These are phyloP conservation scores for Castanea sativa DNA, from an alignment of 306 rosid species.

Conservation along the genomic window DNA sequence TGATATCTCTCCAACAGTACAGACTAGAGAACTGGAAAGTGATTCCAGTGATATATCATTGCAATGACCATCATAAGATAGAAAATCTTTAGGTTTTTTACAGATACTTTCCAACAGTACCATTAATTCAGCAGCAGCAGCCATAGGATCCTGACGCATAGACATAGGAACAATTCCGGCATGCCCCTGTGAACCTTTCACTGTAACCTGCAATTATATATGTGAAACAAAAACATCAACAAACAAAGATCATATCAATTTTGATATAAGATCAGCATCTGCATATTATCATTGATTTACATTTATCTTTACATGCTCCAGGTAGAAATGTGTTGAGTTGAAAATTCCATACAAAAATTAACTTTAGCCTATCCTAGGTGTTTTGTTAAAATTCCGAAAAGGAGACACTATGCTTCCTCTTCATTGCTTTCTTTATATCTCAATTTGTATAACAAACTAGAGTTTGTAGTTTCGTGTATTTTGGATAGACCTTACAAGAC, in stretches of 20 bases:
- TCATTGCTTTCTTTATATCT: too few relatives aligned
- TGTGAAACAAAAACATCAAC: not conserved
- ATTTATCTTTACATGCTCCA: not conserved
- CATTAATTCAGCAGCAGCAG: slow-evolving; percentile 86
- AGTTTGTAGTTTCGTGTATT: too few relatives aligned
- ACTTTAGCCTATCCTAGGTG: not conserved
- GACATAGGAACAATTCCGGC: slow-evolving; percentile 99
- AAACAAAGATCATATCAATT: not conserved
- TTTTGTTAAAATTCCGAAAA: not conserved
- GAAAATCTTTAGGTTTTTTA: slow-evolving; percentile 65
- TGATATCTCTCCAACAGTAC: slow-evolving; percentile 96
- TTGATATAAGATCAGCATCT: not conserved
- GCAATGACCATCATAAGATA: slow-evolving; percentile 70
- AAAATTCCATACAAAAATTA: not conserved
- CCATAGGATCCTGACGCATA: slow-evolving; percentile 91
- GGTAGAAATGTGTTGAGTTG: not conserved
- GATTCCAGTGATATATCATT: slow-evolving; percentile 53
- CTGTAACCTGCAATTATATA: slow-evolving; percentile 64
- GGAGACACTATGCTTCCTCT: too few relatives aligned
- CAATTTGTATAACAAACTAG: too few relatives aligned
- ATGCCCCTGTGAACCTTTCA: slow-evolving; percentile 95
- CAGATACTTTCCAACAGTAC: slow-evolving; percentile 76
- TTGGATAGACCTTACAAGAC: too few relatives aligned
- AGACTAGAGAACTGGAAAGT: slow-evolving; percentile 87
- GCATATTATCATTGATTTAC: not conserved